These are phyloP conservation scores for Beta lomatogona DNA, from an alignment of 179 eudicot species.

Conservation along the genomic window DNA sequence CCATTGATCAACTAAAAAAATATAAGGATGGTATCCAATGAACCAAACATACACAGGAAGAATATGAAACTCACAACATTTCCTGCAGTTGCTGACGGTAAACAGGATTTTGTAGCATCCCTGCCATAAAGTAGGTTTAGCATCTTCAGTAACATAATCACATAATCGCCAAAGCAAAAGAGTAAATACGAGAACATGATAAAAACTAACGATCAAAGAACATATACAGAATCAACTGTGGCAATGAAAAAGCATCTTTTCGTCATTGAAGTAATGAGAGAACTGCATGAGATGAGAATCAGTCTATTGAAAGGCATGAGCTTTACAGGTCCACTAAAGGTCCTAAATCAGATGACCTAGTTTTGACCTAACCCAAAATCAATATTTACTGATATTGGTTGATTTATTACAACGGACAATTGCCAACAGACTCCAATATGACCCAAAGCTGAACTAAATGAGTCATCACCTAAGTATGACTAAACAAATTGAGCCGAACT, in stretches of 20 bases:
- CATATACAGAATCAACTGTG: background rate
- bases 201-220: background rate
- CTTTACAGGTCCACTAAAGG: background rate
- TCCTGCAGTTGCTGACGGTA: slow-evolving; percentile 92
- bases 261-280: background rate
- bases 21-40: background rate
- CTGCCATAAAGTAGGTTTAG: slow-evolving; percentile 40
- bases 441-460: too few species aligned
- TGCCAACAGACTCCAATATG: too few species aligned
- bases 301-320: background rate
- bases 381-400: too few species aligned
- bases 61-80: slow-evolving; percentile 72
- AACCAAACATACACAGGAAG: background rate
- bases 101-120: slow-evolving; percentile 95
- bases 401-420: too few species aligned
- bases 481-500: too few species aligned
- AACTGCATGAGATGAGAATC: background rate
- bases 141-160: slow-evolving; percentile 5
- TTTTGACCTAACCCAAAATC: too few species aligned
- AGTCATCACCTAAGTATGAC: too few species aligned
- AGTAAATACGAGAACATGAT: background rate
- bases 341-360: background rate
- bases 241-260: slow-evolving; percentile 1
- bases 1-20: background rate
- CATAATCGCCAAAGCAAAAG: slow-evolving; percentile 1